A percentile compares a stretch with the other conserved stretches of the same genome.
These are phyloP conservation scores for Dactylellina drechsleri DNA, from an alignment of 2,329 filamentous ascomycete genomes.

Conservation along the genomic window DNA sequence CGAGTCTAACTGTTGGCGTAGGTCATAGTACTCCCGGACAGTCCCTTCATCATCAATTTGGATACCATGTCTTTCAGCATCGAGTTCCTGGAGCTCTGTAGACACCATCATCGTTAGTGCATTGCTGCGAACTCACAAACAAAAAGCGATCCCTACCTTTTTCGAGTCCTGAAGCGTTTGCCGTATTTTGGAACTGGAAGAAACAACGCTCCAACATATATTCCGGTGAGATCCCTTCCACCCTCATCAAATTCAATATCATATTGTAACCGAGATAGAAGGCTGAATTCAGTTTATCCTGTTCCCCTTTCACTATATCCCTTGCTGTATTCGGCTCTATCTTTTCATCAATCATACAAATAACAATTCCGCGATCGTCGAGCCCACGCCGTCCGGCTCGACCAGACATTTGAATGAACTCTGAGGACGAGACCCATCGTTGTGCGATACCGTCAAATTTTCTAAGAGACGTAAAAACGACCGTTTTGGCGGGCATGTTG, in stretches of 20 bases:
- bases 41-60: slow-evolving; percentile 85
- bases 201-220: slow-evolving; percentile 99
- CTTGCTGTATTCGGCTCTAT: slow-evolving; percentile 95
- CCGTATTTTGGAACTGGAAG: slow-evolving; percentile 96
- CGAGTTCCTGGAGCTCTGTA: slow-evolving; percentile 77
- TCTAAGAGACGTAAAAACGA: slow-evolving; percentile 96
- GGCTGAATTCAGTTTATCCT: slow-evolving; percentile 96
- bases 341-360: slow-evolving; percentile 99
- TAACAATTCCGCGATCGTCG: slow-evolving; percentile 96
- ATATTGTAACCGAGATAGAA: slow-evolving; percentile 99
- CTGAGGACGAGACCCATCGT: slow-evolving; percentile 88
- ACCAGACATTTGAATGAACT: slow-evolving; percentile 99
- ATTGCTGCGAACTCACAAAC: neutral
- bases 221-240: slow-evolving; percentile 98
- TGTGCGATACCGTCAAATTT: slow-evolving; percentile 88
- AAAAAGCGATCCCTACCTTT: slow-evolving; percentile 65
- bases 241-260: slow-evolving; percentile 93
- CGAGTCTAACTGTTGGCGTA: slow-evolving; percentile 82
- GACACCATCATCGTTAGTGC: slow-evolving; percentile 58
- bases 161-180: slow-evolving; percentile 83
- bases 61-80: slow-evolving; percentile 77
- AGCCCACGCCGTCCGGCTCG: slow-evolving; percentile 95
- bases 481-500: slow-evolving; percentile 99
- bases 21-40: slow-evolving; percentile 92
- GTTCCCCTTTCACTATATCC: slow-evolving; percentile 92